Base-by-base conservation (phyloP, 202 grass and related monocot genomes). In the Setaria italica region DNA sequence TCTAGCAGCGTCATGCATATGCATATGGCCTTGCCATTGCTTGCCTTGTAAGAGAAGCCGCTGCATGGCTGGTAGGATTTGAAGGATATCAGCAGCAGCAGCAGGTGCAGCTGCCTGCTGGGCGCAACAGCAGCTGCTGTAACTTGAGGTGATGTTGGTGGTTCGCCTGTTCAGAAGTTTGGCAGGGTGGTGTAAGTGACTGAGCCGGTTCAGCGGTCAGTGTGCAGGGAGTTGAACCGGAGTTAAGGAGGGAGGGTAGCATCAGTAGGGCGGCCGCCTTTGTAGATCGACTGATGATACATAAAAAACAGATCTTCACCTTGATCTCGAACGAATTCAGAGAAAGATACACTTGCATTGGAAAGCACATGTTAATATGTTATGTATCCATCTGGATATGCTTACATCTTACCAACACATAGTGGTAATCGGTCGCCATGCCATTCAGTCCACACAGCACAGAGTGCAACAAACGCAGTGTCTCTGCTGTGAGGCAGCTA, bases 121-220 rank as follows among this genome's bases (percentile, higher is more conserved):
- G 29, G 11, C 11, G 29, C 60, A 63, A 14, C 29, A 63, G 72
- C 72, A n/a, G 71, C 48, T 4, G 67, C 67, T 79, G 84, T 72
- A 71, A 84, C 89, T 83, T 83, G 51, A 83, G 66, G 42, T 67
- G 84, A 82, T 79, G 84, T 62, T 87, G 60, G 67, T 86, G 54
- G 72, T 81, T 81, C 78, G 53, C 21, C 50, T 90, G 79, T 70
- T 82, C 46, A 71, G 20, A 79, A 64, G 48, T 42, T 78, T 7
- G 75, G 54, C 54, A 16, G 48, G 49, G 49, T 25, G 72, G 20
- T 54, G 48, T 56, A 57, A 55, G 25, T 74, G 72, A 73, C 7
- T 1, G 14, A 19, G 49, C 49, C 50, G 32, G 17, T 75, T 35
- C 70, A 51, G 70, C 58, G 29, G 58, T 62, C 58, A 62, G 58